Evolutionary conservation across 2,329 filamentous ascomycete species (phyloP), one percentile per base, ranked within the genome.

Genomic region (Cercospora canescens): DNA sequence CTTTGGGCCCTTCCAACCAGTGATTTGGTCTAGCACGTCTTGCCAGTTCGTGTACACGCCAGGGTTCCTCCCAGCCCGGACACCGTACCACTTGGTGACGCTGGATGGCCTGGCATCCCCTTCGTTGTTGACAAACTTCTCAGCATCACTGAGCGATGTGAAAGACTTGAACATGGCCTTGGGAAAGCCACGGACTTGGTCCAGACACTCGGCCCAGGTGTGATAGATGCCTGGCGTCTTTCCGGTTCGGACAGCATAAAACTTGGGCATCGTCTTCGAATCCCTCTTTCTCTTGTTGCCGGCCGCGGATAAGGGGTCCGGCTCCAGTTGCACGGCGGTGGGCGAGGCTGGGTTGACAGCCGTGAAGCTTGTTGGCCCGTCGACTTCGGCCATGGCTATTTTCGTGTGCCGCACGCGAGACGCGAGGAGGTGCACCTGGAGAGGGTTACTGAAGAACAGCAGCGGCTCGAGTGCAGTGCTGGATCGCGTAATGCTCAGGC

Each of bases 91-190:
- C 71, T 86, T 85, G 21, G 81, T 70, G 34, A 65, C 64, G 57
- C 67, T 73, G 11, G 69, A 66, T 5, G 64, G 69, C 7, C 52
- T 60, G 9, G 60, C 64, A 21, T 60, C 64, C 14, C 70, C 68
- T 64, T 85, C 84, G 70, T 84, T 85, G 55, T 91, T 91, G 28
- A 92, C 83, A 76, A 92, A 97, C 1, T 87, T 88, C 73, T 91
- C 86, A n/a, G 94, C 94, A 66, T 97, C 93, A 68, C 89, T 85
- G 65, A 85, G 82, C 0, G 86, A 88, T 9, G 84, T 80, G 76
- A 97, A 97, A 1, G 91, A 92, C 81, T 95, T 94, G 82, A 91
- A 78, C 65, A 67, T 78, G 75, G 71, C 79, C 74, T 76, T 88
- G 85, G 75, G 74, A 72, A 83, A 87, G 24, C 88, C 88, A 58